Evolutionary conservation across 1,284 basidiomycete genomes (phyloP).

Genomic region (Ceratobasidium sp.): DNA sequence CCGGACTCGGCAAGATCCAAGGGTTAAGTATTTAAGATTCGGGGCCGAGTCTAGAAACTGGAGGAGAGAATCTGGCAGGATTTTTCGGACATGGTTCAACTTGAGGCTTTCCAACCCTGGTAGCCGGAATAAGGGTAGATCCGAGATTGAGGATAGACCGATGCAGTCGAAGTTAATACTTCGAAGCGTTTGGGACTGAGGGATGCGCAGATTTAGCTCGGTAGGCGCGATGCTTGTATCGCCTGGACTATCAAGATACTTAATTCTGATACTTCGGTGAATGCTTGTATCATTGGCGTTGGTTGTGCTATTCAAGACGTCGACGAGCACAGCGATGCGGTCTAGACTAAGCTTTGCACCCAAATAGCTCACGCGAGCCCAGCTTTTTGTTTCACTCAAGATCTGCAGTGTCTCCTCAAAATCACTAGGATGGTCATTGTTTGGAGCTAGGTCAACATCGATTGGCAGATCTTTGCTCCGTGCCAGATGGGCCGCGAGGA

Average conservation of each 20-base stretch:
- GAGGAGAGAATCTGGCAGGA: not conserved
- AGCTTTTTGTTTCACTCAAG: not conserved
- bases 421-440: not conserved
- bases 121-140: not conserved
- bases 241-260: not conserved
- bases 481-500: not conserved
- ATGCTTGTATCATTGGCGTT: not conserved
- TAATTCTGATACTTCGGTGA: not conserved
- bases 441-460: not conserved
- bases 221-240: not conserved
- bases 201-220: not conserved
- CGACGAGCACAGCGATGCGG: not conserved
- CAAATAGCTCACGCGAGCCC: not conserved
- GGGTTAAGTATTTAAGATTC: not conserved
- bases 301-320: not conserved
- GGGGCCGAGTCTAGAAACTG: not conserved
- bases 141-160: not conserved
- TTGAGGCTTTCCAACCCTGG: not conserved
- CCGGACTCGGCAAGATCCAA: not conserved
- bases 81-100: not conserved
- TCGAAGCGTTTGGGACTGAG: not conserved
- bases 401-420: not conserved
- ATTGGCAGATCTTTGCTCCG: not conserved
- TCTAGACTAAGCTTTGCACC: not conserved
- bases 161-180: not conserved